Evolutionary conservation across 2,329 filamentous ascomycete species (phyloP).

Genomic region (Whalleya microplaca): DNA sequence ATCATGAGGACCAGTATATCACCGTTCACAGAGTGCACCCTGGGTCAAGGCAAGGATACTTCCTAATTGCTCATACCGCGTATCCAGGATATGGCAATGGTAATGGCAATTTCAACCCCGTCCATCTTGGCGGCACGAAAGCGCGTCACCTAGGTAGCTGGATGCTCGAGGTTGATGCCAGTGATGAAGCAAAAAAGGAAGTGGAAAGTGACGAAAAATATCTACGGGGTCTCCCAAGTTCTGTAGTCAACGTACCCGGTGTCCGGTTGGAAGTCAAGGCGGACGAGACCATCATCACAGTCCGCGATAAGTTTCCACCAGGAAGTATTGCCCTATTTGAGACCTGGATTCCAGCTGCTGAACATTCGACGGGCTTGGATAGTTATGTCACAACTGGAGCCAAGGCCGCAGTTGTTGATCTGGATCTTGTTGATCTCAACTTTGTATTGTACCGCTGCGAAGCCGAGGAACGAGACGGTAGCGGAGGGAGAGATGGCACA

Average conservation of each 20-base stretch:
- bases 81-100: conserved; percentile 89
- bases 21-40: conserved; percentile 96
- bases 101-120: conserved; percentile 78
- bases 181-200: conserved; percentile 67
- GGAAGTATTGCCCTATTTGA: conserved; percentile 95
- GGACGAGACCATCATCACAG: conserved; percentile 76
- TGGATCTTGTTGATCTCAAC: conserved; percentile 84
- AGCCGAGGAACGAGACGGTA: conserved; percentile 81
- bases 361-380: conserved; percentile 83
- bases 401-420: conserved; percentile 73
- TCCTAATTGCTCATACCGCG: conserved; percentile 93
- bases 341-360: conserved; percentile 89
- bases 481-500: conserved; percentile 78
- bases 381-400: conserved; percentile 84
- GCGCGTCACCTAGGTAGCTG: conserved; percentile 87
- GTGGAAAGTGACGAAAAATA: conserved; percentile 70
- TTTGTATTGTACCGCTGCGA: conserved; percentile 91
- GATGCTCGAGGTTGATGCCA: conserved; percentile 87
- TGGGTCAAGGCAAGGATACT: conserved; percentile 88
- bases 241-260: conserved; percentile 73
- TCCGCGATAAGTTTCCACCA: conserved; percentile 84
- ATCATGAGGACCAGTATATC: conserved; percentile 94
- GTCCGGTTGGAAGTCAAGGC: conserved; percentile 73
- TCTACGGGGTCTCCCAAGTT: conserved; percentile 82
- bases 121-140: conserved; percentile 81